A percentile compares a stretch with the other conserved stretches of the same genome.
phyloP scores from a whole-genome alignment of 768 basidiomycete species.

The Russula foetens region DNA sequence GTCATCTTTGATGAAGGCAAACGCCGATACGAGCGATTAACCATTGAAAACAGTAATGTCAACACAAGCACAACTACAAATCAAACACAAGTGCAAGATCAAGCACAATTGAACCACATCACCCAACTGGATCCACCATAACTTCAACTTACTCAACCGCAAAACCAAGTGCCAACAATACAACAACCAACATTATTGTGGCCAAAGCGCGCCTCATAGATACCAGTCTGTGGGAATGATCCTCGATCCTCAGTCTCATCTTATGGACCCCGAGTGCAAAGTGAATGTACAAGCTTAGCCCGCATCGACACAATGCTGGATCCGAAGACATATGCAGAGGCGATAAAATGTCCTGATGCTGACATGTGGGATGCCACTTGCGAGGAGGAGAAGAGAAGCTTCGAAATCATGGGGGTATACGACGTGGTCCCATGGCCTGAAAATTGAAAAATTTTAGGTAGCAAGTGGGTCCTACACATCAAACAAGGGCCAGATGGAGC shows the following conservation, averaged over 20 bases:
- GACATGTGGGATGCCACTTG: background rate
- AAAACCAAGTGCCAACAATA: no score
- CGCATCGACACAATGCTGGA: background rate
- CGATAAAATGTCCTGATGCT: background rate
- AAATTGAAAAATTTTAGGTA: conserved; percentile 24
- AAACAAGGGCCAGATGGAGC: conserved; percentile 28
- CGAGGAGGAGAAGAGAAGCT: background rate
- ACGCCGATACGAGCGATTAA: background rate
- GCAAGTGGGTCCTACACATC: conserved; percentile 28
- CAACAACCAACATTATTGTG: background rate
- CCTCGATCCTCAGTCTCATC: background rate
- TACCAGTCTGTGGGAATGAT: background rate
- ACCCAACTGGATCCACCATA: no score
- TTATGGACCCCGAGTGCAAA: background rate
- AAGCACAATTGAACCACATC: no score
- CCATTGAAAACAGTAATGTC: background rate
- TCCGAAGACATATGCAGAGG: background rate
- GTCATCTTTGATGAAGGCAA: conserved; percentile 16
- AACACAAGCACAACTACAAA: background rate
- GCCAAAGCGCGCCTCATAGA: background rate
- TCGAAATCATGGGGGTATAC: conserved; percentile 16
- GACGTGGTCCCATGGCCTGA: conserved; percentile 18
- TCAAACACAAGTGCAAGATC: no score
- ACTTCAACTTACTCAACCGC: no score
- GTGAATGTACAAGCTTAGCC: background rate